Percentiles rank a stretch among this genome's conserved stretches.
These are phyloP conservation scores for Alternaria dauci DNA, from an alignment of 2,329 filamentous ascomycete genomes.

Conservation along the genomic window DNA sequence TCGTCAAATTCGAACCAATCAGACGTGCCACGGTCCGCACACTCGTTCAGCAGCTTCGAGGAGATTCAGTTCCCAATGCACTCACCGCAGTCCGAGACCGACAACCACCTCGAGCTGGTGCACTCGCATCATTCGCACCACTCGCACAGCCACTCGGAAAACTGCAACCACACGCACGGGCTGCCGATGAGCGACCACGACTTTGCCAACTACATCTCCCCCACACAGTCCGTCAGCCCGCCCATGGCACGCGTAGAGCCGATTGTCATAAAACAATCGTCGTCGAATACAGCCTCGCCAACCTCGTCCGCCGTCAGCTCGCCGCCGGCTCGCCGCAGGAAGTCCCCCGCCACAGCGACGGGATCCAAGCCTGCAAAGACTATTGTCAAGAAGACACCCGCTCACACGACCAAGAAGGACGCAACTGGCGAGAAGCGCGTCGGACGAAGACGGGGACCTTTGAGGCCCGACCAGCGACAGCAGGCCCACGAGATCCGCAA, in stretches of 20 bases:
- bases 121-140: constrained; percentile 28
- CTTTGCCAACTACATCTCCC: constrained; percentile 52
- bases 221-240: constrained; percentile 68
- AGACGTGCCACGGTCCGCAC: constrained; percentile 64
- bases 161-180: constrained; percentile 38
- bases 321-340: constrained; percentile 73
- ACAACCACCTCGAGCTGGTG: constrained; percentile 42
- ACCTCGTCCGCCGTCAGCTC: constrained; percentile 62
- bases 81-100: constrained; percentile 78
- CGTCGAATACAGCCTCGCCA: constrained; percentile 67
- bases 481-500: constrained; percentile 98
- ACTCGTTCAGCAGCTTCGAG: constrained; percentile 83
- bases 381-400: constrained; percentile 77
- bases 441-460: constrained; percentile 85
- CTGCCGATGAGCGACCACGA: constrained; percentile 39
- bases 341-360: constrained; percentile 76
- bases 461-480: constrained; percentile 92
- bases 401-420: constrained; percentile 78
- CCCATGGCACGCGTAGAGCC: constrained; percentile 72
- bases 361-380: constrained; percentile 79
- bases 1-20: constrained; percentile 83
- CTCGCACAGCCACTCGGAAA: constrained; percentile 37
- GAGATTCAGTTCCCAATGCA: constrained; percentile 75
- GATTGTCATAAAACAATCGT: constrained; percentile 71
- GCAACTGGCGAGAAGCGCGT: constrained; percentile 85